Percentiles rank a stretch among this genome's conserved stretches.
These are phyloP conservation scores for Steccherinum ochraceum DNA, from an alignment of 768 basidiomycete genomes.

Conservation along the genomic window DNA sequence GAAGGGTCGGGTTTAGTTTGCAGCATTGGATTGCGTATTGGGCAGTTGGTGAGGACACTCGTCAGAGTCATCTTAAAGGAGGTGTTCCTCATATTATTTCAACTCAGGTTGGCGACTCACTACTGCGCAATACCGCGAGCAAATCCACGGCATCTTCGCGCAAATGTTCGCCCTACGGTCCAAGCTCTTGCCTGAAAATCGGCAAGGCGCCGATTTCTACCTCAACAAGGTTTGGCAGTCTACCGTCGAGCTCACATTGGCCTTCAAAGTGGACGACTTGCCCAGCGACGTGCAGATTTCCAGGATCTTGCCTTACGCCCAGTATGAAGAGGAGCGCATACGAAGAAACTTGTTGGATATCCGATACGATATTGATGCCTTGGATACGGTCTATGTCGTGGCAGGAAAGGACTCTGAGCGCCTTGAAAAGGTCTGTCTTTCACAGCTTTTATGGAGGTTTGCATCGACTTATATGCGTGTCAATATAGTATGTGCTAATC, in stretches of 20 bases:
- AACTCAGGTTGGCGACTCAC: slow-evolving; percentile 20
- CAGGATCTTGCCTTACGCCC: slow-evolving; percentile 16
- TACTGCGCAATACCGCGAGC: slow-evolving; percentile 1
- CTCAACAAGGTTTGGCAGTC: slow-evolving; percentile 11
- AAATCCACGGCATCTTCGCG: slow-evolving; percentile 9
- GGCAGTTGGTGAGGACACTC: slow-evolving; percentile 18
- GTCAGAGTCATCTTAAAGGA: too few species aligned
- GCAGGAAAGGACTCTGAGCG: too few species aligned
- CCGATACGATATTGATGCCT: slow-evolving; percentile 22
- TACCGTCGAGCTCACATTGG: background rate
- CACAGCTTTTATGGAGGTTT: too few species aligned
- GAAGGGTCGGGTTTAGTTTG: too few species aligned
- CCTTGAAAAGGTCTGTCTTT: too few species aligned
- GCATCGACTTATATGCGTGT: too few species aligned
- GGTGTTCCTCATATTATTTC: too few species aligned
- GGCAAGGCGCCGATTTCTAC: slow-evolving; percentile 21
- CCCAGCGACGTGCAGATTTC: background rate
- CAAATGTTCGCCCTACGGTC: slow-evolving; percentile 10
- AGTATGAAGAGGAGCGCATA: slow-evolving; percentile 21
- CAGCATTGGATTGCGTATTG: slow-evolving; percentile 27
- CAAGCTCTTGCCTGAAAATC: slow-evolving; percentile 13
- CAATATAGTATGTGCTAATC: too few species aligned
- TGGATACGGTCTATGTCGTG: slow-evolving; percentile 22
- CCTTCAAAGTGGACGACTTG: slow-evolving; percentile 9
- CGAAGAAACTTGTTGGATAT: slow-evolving; percentile 17